Conservation (phyloP, 2,329 filamentous ascomycete genomes). For the Microsporum audouinii region DNA sequence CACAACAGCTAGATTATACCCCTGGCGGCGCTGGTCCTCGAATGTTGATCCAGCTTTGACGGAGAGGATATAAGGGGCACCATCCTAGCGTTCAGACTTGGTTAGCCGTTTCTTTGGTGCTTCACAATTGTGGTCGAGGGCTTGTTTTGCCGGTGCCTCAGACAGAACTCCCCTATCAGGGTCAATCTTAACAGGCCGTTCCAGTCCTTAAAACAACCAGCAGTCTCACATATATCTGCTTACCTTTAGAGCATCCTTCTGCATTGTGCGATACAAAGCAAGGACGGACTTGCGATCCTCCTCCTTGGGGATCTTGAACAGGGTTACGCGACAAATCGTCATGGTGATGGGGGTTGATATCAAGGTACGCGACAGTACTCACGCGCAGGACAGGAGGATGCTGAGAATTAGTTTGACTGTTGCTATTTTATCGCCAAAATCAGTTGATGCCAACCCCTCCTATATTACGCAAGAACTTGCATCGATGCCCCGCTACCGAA, state of each 20-base stretch:
- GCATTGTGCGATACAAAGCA: slow-evolving; percentile 26
- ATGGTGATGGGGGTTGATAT: slow-evolving; percentile 4
- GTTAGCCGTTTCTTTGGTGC: not conserved
- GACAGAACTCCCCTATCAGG: too few species aligned
- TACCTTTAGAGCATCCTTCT: slow-evolving; percentile 28
- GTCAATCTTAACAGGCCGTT: too few species aligned
- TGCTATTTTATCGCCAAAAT: too few species aligned
- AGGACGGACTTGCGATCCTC: slow-evolving; percentile 29
- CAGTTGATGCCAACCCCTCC: too few species aligned
- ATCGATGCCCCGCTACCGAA: too few species aligned
- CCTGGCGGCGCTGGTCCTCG: slow-evolving; percentile 46
- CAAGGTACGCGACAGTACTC: too few species aligned
- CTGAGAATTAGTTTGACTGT: too few species aligned
- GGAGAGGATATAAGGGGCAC: slow-evolving; percentile 53
- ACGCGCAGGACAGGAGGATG: too few species aligned
- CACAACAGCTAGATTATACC: slow-evolving; percentile 49
- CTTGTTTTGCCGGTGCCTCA: not conserved
- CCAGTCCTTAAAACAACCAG: not conserved
- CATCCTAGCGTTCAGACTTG: slow-evolving; percentile 38
- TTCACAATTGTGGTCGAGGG: not conserved
- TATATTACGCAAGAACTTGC: too few species aligned
- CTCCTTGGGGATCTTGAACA: slow-evolving; percentile 37
- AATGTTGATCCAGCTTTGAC: slow-evolving; percentile 37
- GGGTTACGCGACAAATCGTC: slow-evolving; percentile 33
- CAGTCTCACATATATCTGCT: not conserved